Base-by-base conservation (phyloP, 2,329 filamentous ascomycete genomes). In the Boeremia exigua region DNA sequence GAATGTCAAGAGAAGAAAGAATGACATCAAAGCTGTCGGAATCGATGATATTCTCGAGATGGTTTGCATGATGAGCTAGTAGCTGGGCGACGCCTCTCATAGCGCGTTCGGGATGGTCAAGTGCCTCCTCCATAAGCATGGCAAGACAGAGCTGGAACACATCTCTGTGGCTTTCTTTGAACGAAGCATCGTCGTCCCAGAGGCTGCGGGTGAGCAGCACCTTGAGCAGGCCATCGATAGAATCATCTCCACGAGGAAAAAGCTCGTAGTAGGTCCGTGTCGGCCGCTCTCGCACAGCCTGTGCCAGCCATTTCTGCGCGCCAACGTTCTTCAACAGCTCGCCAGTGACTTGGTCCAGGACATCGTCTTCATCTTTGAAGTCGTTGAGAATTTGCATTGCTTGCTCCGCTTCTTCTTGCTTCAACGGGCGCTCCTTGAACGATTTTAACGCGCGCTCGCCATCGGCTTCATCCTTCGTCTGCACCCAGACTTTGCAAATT, bases 61-160 rank as follows among this genome's bases (percentile, higher is more conserved):
- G 76, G 15, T 75, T 75, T 0, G 82, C 80, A 58, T 85, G 80
- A 15, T 84, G 79, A 30, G 82, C 82, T 28, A 88, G 78, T 14
- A 87, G 75, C 44, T 84, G 80, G 6, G 85, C 82, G 36, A 88
- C 82, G 40, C 82, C 82, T 66, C 85, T 84, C 74, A 88, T 81
- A 4, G 85, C 82, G 42, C 84, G 80, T 39, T 84, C 84, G 33
- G 86, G 84, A 56, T 85, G 75, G 53, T 96, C 91, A 67, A 93
- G 86, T 48, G 92, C 92, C 39, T 91, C 92, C 73, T 96, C 91
- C 88, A 97, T 96, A 65, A 97, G 81, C 68, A 90, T 89, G 23
- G 93, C 93, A 63, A 97, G 86, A 64, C 94, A 87, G 54, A 96
- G 85, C 68, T 89, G 85, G 52, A 89, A 88, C 68, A 88, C 81